A percentile compares a stretch with the other conserved stretches of the same genome.
Conservation (phyloP, 805 yeast genomes). For the Maudiozyma barnettii region DNA sequence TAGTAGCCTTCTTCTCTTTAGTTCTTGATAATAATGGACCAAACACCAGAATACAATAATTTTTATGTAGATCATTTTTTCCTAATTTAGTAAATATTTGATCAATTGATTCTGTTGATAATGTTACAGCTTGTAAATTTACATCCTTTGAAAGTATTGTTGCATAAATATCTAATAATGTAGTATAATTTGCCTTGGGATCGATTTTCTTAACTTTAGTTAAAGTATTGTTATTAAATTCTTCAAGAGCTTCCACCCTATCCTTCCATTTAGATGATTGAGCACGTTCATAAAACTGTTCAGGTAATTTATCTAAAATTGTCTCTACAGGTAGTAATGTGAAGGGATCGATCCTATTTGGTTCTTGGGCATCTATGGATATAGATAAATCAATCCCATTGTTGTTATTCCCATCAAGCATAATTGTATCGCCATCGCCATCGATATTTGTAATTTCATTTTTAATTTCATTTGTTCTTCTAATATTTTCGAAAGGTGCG, state of each 20-base stretch:
- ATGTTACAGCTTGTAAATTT: constrained; percentile 74
- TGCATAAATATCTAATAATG: constrained; percentile 52
- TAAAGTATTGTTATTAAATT: constrained; percentile 35
- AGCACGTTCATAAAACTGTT: constrained; percentile 45
- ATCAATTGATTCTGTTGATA: constrained; percentile 61
- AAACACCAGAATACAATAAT: constrained; percentile 39
- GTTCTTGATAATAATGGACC: constrained; percentile 66
- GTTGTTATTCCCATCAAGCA: constrained; percentile 9
- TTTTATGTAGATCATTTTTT: constrained; percentile 33
- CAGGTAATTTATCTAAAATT: constrained; percentile 56
- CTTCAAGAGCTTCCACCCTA: constrained; percentile 75
- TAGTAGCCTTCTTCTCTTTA: constrained; percentile 78
- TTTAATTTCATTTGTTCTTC: constrained; percentile 3
- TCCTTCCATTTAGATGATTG: constrained; percentile 80
- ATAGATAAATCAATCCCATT: not conserved
- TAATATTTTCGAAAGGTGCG: constrained; percentile 10
- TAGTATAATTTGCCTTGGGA: constrained; percentile 53
- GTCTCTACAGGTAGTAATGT: constrained; percentile 64
- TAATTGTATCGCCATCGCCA: constrained; percentile 33
- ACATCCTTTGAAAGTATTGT: constrained; percentile 71
- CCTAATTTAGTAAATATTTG: constrained; percentile 59
- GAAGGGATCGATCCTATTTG: constrained; percentile 45
- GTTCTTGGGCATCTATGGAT: not conserved
- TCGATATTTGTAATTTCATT: constrained; percentile 13
- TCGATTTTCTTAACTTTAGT: constrained; percentile 46